These are phyloP conservation scores for Ceratobasidium sp. DNA, from an alignment of 1,284 basidiomycete species.

Conservation along the genomic window DNA sequence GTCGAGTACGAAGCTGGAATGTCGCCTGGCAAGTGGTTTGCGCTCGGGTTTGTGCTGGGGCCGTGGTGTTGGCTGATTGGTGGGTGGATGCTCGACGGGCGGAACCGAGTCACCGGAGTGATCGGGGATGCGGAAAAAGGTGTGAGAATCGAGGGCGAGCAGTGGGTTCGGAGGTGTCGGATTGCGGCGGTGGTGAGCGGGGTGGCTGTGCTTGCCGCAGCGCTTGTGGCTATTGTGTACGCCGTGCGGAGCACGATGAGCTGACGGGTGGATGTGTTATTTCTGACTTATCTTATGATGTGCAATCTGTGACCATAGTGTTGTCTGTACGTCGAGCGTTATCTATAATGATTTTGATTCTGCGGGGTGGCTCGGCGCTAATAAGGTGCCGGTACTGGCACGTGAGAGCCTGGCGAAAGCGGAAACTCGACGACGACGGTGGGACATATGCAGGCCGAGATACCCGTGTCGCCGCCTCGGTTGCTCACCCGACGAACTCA, in stretches of 20 bases:
- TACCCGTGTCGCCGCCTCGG: conserved; percentile 18
- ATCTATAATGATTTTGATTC: conserved; percentile 52
- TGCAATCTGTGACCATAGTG: conserved; percentile 46
- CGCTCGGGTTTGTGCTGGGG: conserved; percentile 28
- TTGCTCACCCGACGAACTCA: conserved; percentile 17
- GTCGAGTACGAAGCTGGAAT: conserved; percentile 13
- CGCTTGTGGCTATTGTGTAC: conserved; percentile 24
- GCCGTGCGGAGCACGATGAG: conserved; percentile 26
- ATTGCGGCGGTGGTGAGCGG: conserved; percentile 29
- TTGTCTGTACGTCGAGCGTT: background rate
- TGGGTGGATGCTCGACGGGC: conserved; percentile 25
- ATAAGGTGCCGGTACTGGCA: conserved; percentile 58
- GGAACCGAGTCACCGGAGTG: background rate
- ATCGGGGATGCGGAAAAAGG: conserved; percentile 3
- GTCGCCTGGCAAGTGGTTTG: conserved; percentile 21
- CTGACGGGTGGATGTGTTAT: background rate
- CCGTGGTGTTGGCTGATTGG: conserved; percentile 35
- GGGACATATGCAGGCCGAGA: conserved; percentile 22
- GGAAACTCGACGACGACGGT: conserved; percentile 19
- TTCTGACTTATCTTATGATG: background rate
- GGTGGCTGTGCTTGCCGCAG: conserved; percentile 45
- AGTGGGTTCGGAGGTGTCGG: conserved; percentile 27
- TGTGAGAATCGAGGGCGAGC: background rate
- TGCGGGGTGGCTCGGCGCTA: background rate
- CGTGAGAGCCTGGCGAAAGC: background rate